phyloP scores from a whole-genome alignment of 441 rosid genomes.

The Jatropha multifida region DNA sequence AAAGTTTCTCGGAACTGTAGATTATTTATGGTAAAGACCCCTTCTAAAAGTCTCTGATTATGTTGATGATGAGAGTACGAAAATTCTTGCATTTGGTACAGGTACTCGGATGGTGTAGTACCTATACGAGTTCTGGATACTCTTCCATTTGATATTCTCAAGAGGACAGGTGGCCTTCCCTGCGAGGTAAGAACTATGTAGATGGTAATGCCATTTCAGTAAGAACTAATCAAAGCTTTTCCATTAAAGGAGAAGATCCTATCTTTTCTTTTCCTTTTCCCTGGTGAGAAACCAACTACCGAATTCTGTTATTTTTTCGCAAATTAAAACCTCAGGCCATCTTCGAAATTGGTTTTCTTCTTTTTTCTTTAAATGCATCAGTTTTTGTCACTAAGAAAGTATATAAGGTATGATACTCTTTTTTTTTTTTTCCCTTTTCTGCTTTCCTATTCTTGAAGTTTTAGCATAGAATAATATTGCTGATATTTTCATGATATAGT shows the following conservation, averaged over 20 bases:
- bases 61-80: neutral
- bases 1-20: slow-evolving; percentile 83
- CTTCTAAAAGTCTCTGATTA: neutral
- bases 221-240: neutral
- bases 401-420: neutral
- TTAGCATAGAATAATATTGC: neutral
- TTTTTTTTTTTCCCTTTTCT: neutral
- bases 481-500: too few relatives aligned
- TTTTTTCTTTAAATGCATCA: neutral
- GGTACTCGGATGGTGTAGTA: slow-evolving; percentile 61
- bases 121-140: slow-evolving; percentile 77
- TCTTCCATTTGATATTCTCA: slow-evolving; percentile 54
- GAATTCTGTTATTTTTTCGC: neutral
- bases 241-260: slow-evolving; percentile 9
- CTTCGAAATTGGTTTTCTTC: neutral
- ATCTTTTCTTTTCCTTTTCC: neutral
- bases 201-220: neutral
- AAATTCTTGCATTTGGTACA: slow-evolving; percentile 26
- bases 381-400: neutral
- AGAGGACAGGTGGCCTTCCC: slow-evolving; percentile 55
- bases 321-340: neutral
- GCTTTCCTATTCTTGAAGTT: neutral
- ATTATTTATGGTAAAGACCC: slow-evolving; percentile 65
- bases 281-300: neutral
- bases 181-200: neutral